A percentile compares a stretch with the other conserved stretches of the same genome.
Evolutionary conservation across 148 eudicot genomes (phyloP).

Genomic region (Vaccinium macrocarpon): DNA sequence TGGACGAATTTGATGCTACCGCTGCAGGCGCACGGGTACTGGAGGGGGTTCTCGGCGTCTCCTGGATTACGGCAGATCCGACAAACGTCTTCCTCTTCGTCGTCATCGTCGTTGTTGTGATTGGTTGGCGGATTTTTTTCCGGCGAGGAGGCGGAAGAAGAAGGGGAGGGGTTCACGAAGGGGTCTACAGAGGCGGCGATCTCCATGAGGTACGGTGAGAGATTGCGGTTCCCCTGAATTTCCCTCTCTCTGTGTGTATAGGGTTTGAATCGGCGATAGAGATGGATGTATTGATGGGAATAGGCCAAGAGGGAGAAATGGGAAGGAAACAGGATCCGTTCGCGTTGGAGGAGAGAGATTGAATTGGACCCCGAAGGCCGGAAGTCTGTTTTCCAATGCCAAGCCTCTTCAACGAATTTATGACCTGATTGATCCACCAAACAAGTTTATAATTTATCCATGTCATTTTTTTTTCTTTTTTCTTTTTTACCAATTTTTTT

Average conservation of each 20-base stretch:
- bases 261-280: too few species aligned
- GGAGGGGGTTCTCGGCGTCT: slow-evolving; percentile 70
- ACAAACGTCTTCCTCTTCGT: slow-evolving; percentile 84
- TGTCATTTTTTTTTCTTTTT: too few species aligned
- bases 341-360: too few species aligned
- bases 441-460: too few species aligned
- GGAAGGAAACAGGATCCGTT: too few species aligned
- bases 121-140: slow-evolving; percentile 15
- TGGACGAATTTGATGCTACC: slow-evolving; percentile 93
- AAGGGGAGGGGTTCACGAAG: slow-evolving; percentile 16
- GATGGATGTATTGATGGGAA: too few species aligned
- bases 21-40: slow-evolving; percentile 88
- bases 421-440: too few species aligned
- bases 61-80: slow-evolving; percentile 87
- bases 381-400: too few species aligned
- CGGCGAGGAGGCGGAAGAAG: slow-evolving; percentile 21
- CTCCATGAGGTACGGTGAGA: not conserved
- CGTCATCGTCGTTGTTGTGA: slow-evolving; percentile 46
- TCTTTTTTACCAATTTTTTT: too few species aligned
- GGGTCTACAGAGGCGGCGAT: slow-evolving; percentile 19
- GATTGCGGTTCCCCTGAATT: not conserved
- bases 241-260: not conserved
- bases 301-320: too few species aligned
- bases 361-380: too few species aligned
- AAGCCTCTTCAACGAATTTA: too few species aligned